Base-by-base conservation (phyloP, 2,329 filamentous ascomycete genomes). In the Aspergillus sojae region DNA sequence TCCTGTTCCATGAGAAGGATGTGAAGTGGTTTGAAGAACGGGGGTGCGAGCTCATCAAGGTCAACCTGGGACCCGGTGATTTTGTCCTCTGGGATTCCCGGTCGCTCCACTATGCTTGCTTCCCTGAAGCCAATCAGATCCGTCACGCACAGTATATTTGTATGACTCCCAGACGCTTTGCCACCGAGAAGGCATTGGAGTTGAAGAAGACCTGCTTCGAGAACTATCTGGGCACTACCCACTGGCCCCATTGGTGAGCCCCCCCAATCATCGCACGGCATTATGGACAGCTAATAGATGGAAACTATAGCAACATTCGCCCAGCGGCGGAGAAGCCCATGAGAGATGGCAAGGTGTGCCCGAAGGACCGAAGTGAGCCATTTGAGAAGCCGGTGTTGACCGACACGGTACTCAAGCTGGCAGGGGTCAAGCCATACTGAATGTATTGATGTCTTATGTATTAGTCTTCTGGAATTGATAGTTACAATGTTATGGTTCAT, bases 51-150 rank as follows among this genome's bases (percentile, higher is more conserved):
- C 60, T 77, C 7, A 50, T 76, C 46, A 83, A 83, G 71, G 69
- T 82, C 9, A 71, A 74, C 56, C 70, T 76, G 23, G 80, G 79
- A 19, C 77, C 79, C 12, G 80, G 81, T 6, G 80, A 82, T 62
- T 69, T 82, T 62, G 74, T 82, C 5, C 71, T 83, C 7, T 82
- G 81, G 82, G 81, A 83, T 63, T 79, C 78, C 4, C 72, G 83
- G 4, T 81, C 80, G 0, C 79, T 84, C 57, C 83, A 85, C 69
- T 84, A 80, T 65, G 76, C 74, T 46, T 63, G 68, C 11, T 62
- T 78, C 5, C 75, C 78, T 11, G 74, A 78, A 59, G 74, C 72
- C 12, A 67, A 78, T n/a, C 71, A 74, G 39, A 74, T 79, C 57
- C 72, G 78, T 23, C 67, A 75, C 34, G 74, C 78, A 7, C 72